Evolutionary conservation across 2,329 filamentous ascomycete genomes (phyloP).

Genomic region (Monosporascus sp.): DNA sequence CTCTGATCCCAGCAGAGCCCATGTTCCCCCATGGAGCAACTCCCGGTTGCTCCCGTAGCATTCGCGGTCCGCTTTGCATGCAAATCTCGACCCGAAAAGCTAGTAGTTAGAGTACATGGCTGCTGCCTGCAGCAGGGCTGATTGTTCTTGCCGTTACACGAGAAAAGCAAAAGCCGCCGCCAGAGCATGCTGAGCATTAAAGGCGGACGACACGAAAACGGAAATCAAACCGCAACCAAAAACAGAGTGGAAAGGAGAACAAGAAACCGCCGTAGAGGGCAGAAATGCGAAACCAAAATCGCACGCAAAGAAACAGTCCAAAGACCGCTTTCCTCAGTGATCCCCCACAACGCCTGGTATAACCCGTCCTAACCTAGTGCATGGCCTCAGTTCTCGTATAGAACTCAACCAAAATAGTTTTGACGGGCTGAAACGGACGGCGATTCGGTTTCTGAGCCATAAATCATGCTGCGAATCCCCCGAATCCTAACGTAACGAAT

Average conservation of each 20-base stretch:
- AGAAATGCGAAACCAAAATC: background rate
- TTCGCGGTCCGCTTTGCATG: too few relatives aligned
- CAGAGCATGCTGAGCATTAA: background rate
- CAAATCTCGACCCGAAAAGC: too few relatives aligned
- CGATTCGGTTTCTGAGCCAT: background rate
- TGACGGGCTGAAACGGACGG: background rate
- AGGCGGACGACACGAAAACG: background rate
- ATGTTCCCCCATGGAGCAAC: too few relatives aligned
- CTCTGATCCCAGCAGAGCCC: too few relatives aligned
- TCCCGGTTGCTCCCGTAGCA: too few relatives aligned
- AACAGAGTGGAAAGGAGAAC: background rate
- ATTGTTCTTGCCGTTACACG: too few relatives aligned
- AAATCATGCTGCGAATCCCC: background rate
- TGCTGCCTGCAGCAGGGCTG: too few relatives aligned
- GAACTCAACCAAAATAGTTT: background rate
- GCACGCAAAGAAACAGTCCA: conserved; percentile 3
- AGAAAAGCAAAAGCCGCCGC: too few relatives aligned
- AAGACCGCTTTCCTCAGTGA: background rate
- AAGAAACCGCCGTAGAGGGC: background rate
- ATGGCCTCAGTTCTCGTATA: conserved; percentile 2
- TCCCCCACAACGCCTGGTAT: conserved; percentile 15
- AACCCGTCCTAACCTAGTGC: conserved; percentile 12
- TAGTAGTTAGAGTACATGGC: too few relatives aligned
- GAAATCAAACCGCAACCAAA: background rate
- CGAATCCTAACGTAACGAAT: background rate